phyloP scores from a whole-genome alignment of 148 eudicot species.

The Rhododendron henanense region DNA sequence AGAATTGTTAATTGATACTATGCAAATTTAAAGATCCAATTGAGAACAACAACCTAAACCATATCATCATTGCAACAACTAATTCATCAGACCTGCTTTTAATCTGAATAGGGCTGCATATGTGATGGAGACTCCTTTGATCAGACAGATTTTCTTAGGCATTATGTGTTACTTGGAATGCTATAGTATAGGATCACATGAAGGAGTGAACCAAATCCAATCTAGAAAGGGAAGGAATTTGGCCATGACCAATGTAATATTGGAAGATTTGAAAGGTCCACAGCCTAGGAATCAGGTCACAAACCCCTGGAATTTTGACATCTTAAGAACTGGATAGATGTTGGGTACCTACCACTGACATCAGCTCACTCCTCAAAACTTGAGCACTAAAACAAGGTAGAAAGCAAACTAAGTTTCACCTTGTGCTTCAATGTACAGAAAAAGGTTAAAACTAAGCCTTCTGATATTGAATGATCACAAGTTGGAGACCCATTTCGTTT shows the following conservation, averaged over 20 bases:
- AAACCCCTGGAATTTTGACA: not conserved
- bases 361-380: not conserved
- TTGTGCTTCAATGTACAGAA: not conserved
- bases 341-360: not conserved
- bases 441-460: not conserved
- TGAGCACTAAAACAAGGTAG: not conserved
- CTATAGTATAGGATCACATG: not conserved
- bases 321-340: not conserved
- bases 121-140: not conserved
- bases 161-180: not conserved
- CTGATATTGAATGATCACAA: not conserved
- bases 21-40: not conserved
- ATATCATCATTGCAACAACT: not conserved
- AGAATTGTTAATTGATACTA: not conserved
- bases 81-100: not conserved
- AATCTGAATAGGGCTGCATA: not conserved
- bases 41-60: not conserved
- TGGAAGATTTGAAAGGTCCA: not conserved
- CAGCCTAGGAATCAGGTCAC: not conserved
- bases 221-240: not conserved
- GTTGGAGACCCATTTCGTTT: not conserved
- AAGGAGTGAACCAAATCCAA: not conserved
- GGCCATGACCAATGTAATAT: not conserved
- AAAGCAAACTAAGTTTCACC: not conserved
- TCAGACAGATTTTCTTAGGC: not conserved